phyloP scores from a whole-genome alignment of 106 monocot species.

The Vanilla planifolia region DNA sequence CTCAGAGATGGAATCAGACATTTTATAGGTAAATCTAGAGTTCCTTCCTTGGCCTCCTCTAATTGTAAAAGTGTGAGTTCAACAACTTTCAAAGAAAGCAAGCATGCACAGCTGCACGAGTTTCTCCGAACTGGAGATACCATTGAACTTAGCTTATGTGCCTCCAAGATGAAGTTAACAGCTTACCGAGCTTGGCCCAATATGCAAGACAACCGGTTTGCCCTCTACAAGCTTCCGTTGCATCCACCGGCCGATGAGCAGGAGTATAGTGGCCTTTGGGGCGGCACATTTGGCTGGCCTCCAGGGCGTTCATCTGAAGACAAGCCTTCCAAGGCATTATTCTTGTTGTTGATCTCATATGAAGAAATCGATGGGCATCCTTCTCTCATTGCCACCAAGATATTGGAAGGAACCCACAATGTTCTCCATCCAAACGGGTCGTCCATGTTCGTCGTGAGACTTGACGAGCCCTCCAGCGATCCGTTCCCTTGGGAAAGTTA shows the following conservation, averaged over 20 bases:
- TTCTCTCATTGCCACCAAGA: conserved; percentile 64
- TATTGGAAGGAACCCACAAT: conserved; percentile 82
- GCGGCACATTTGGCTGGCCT: conserved; percentile 82
- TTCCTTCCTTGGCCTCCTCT: neutral
- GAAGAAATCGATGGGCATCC: conserved; percentile 39
- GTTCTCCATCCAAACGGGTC: conserved; percentile 93
- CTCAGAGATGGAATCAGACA: conserved; percentile 37
- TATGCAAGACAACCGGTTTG: conserved; percentile 77
- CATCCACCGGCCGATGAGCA: conserved; percentile 21
- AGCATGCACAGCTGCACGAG: conserved; percentile 45
- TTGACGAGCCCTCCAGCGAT: conserved; percentile 41
- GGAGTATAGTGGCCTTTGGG: conserved; percentile 86
- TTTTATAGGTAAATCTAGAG: conserved; percentile 32
- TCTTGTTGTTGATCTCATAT: conserved; percentile 68
- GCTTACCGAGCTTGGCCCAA: conserved; percentile 71
- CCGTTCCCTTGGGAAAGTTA: conserved; percentile 65
- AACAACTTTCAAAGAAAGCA: conserved; percentile 20
- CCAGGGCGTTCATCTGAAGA: conserved; percentile 29
- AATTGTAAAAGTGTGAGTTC: conserved; percentile 4
- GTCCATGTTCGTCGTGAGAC: conserved; percentile 69
- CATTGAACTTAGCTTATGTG: conserved; percentile 45
- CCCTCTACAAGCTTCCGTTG: conserved; percentile 69
- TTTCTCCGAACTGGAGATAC: conserved; percentile 47
- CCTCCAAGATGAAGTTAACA: conserved; percentile 41
- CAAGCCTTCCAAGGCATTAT: conserved; percentile 66